phyloP scores from a whole-genome alignment of 441 rosid species.

The Francoa sonchifolia region DNA sequence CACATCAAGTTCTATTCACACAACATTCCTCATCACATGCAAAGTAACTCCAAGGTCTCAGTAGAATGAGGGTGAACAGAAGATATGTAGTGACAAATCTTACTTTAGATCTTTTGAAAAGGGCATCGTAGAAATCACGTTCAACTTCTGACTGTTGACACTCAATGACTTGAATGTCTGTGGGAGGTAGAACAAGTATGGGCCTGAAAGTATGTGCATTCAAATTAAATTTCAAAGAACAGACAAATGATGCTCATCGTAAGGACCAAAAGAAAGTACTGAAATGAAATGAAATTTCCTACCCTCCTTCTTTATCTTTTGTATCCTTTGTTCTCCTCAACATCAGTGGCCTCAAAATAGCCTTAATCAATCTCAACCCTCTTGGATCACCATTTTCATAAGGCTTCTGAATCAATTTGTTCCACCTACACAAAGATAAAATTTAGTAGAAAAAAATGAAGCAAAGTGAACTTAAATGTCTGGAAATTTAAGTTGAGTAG shows the following conservation, averaged over 20 bases:
- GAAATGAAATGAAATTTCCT: not conserved
- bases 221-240: no score
- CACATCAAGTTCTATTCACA: no score
- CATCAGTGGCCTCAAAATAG: conserved; percentile 60
- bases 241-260: no score
- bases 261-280: not conserved
- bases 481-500: no score
- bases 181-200: conserved; percentile 61
- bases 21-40: no score
- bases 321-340: conserved; percentile 66
- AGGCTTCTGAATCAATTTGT: conserved; percentile 49
- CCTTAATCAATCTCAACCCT: conserved; percentile 45
- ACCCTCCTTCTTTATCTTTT: conserved; percentile 54
- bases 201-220: conserved; percentile 48
- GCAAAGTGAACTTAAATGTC: no score
- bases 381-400: conserved; percentile 56
- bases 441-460: conserved; percentile 2
- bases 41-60: no score
- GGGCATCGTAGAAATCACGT: conserved; percentile 45
- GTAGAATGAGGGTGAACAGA: not conserved
- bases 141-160: conserved; percentile 62
- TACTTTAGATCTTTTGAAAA: conserved; percentile 59
- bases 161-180: conserved; percentile 38
- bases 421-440: conserved; percentile 36
- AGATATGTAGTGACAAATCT: conserved; percentile 1